phyloP scores from a whole-genome alignment of 2,329 filamentous ascomycete species.

The Penicillium olsonii region DNA sequence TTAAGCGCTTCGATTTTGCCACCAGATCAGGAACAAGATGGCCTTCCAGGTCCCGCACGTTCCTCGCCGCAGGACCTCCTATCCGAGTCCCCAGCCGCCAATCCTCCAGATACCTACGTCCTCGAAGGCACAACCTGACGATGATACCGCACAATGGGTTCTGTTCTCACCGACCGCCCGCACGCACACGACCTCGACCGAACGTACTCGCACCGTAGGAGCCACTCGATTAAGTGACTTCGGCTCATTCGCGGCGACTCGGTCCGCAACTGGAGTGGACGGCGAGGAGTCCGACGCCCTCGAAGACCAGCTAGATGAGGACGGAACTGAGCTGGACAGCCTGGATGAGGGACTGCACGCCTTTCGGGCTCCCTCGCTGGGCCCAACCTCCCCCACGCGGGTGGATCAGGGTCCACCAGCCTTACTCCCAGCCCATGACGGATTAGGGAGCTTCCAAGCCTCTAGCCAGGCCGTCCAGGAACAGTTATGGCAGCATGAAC shows the following conservation, averaged over 20 bases:
- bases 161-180: constrained; percentile 82
- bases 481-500: constrained; percentile 85
- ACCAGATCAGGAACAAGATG: constrained; percentile 26
- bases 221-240: constrained; percentile 77
- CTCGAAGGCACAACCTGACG: constrained; percentile 49
- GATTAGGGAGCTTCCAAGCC: constrained; percentile 78
- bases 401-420: constrained; percentile 62
- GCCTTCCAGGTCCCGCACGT: constrained; percentile 42
- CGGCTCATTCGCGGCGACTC: constrained; percentile 70
- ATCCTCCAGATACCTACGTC: constrained; percentile 31
- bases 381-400: constrained; percentile 43
- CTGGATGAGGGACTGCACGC: constrained; percentile 89
- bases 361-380: constrained; percentile 67
- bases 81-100: constrained; percentile 30
- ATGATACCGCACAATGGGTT: constrained; percentile 91
- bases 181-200: constrained; percentile 66
- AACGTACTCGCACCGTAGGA: constrained; percentile 65
- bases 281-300: constrained; percentile 54
- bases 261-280: constrained; percentile 49
- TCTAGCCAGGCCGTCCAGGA: constrained; percentile 69
- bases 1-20: constrained; percentile 4
- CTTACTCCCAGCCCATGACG: constrained; percentile 88
- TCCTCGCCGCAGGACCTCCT: constrained; percentile 37
- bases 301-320: constrained; percentile 59
- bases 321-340: constrained; percentile 81